These are phyloP conservation scores for Olyra latifolia DNA, from an alignment of 176 grass and related monocot species.

Conservation along the genomic window DNA sequence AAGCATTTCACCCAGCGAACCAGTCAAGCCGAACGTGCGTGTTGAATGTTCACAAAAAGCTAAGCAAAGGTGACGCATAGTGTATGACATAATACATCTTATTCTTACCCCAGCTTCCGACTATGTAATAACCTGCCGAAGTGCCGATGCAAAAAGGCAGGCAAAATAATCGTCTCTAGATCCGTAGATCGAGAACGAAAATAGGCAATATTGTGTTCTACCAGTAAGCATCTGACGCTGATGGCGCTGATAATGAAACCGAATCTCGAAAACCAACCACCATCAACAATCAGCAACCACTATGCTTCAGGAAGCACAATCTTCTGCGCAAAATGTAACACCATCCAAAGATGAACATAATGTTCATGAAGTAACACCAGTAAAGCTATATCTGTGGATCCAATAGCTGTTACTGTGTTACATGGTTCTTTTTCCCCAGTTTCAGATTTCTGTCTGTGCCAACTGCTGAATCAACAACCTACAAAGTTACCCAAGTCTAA, in stretches of 20 bases:
- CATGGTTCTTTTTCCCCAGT: not conserved
- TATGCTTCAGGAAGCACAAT: not conserved
- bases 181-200: too few species aligned
- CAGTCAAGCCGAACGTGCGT: not conserved
- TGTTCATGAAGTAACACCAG: not conserved
- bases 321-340: not conserved
- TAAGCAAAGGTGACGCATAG: not conserved
- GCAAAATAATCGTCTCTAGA: not conserved
- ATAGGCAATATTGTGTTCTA: too few species aligned
- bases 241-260: too few species aligned
- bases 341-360: not conserved
- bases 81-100: not conserved
- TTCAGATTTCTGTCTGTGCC: not conserved
- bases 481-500: not conserved
- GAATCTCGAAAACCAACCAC: too few species aligned
- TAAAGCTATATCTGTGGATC: not conserved
- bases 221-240: too few species aligned
- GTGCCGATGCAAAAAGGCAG: not conserved
- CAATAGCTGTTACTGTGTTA: not conserved
- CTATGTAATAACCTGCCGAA: not conserved
- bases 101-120: too few species aligned
- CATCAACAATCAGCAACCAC: not conserved
- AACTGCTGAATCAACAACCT: not conserved
- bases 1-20: not conserved
- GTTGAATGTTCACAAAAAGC: not conserved